Evolutionary conservation across 371 early-diverging fungal genomes (phyloP), one percentile per base, ranked within the genome.

Genomic region (Blakeslea trispora): DNA sequence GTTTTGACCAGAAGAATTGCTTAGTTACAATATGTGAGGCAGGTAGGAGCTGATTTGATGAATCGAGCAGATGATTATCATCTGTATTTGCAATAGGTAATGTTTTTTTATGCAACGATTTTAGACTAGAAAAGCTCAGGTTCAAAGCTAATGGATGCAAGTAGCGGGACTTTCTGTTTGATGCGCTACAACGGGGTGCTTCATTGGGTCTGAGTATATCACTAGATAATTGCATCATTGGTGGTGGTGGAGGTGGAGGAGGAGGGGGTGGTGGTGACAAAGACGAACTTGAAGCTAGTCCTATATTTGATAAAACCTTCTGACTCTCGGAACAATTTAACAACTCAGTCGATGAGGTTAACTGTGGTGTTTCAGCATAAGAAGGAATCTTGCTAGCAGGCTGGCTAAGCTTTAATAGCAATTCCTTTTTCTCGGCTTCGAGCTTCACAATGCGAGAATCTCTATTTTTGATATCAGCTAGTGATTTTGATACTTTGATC

Each of bases 1-100:
- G 53, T 31, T 84, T 84, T 59, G 82, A 81, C 84, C 84, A 84
- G 61, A 82, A 84, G 28, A 84, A 70, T 69, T 84, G 84, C 66
- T 79, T 58, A 49, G 66, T 55, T 9, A 39, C 56, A 53, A 61
- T 34, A 5, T 35, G 35, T 19, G 45, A 22, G 3, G 7, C 7
- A 28, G 28, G 7, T 5, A 7, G 7, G 7, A 28, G 28, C 28
- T 28, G 28, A 28, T 28, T 28, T 3, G 7, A 7, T 28, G 28
- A 28, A 7, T 28, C 28, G 7, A 28, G 3, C 28, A 7, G 28
- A 28, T 28, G 28, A 28, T 28, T 7, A 28, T 28, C 28, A 28
- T 28, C 3, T 3, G 28, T 28, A 28, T 28, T 28, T 3, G 7
- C 7, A 7, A 5, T 28, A 3, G 28, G 28, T 9, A 50, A 44